Conservation (phyloP, 805 yeast species). For the Candida ovalis region DNA sequence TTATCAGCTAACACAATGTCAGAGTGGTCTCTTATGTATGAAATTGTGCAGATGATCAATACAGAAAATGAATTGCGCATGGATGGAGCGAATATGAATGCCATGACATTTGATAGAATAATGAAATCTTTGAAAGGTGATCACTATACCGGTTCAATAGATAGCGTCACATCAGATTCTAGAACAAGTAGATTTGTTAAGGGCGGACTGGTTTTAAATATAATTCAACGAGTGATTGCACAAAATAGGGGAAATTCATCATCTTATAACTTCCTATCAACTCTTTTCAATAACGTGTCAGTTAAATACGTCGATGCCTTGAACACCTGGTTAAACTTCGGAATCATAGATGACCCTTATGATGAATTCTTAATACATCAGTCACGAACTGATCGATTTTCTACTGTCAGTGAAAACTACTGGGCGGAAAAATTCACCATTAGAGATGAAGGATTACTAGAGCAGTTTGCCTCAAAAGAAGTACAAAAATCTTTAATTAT, state of each 20-base stretch:
- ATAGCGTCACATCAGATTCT: constrained; percentile 49
- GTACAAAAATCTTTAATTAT: constrained; percentile 62
- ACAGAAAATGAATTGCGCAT: constrained; percentile 40
- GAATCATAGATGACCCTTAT: constrained; percentile 71
- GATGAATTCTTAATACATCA: constrained; percentile 77
- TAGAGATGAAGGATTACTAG: constrained; percentile 69
- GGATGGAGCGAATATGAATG: constrained; percentile 26
- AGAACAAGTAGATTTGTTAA: constrained; percentile 53
- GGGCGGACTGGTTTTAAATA: constrained; percentile 71
- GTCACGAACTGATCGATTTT: constrained; percentile 5
- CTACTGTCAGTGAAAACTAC: constrained; percentile 45
- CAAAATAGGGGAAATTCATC: constrained; percentile 62
- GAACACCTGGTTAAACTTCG: constrained; percentile 74
- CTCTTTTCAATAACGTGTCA: constrained; percentile 57
- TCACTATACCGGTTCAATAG: constrained; percentile 42
- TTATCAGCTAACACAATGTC: constrained; percentile 33
- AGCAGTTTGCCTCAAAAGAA: constrained; percentile 51
- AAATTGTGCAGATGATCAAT: constrained; percentile 50
- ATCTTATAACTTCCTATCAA: constrained; percentile 48
- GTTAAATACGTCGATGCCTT: constrained; percentile 62
- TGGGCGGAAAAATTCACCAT: constrained; percentile 77
- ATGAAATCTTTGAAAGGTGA: constrained; percentile 38
- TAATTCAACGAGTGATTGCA: constrained; percentile 56
- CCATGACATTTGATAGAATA: constrained; percentile 29
- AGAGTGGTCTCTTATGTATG: constrained; percentile 53